phyloP scores from a whole-genome alignment of 768 basidiomycete species.

The Lyophyllum semitale region DNA sequence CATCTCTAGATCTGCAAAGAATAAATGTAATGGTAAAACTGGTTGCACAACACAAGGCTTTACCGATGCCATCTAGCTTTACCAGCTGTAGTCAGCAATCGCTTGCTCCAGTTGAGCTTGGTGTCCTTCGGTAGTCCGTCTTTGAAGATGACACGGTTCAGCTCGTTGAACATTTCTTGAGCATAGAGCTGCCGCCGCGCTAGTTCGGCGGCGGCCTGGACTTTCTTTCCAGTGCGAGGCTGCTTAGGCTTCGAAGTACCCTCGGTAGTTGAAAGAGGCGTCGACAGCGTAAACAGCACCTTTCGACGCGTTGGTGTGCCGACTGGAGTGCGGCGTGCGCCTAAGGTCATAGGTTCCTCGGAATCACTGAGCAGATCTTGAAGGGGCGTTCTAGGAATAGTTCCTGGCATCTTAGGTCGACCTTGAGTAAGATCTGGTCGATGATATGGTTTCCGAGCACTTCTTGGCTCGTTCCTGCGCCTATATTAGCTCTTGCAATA shows the following conservation, averaged over 20 bases:
- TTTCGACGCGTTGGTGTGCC: background rate
- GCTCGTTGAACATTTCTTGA: conserved; percentile 54
- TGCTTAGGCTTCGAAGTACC: conserved; percentile 3
- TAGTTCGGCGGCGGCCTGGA: conserved; percentile 42
- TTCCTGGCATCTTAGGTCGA: conserved; percentile 2
- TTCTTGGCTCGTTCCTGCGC: conserved; percentile 50
- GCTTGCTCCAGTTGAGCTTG: conserved; percentile 65
- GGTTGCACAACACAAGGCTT: conserved; percentile 4
- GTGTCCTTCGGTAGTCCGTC: conserved; percentile 54
- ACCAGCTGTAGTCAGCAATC: conserved; percentile 69
- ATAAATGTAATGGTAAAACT: conserved; percentile 3
- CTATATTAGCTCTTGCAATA: background rate
- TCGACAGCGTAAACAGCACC: background rate
- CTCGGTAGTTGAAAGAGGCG: background rate
- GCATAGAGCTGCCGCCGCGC: conserved; percentile 54
- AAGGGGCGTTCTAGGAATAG: conserved; percentile 8
- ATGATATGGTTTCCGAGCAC: conserved; percentile 47
- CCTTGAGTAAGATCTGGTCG: conserved; percentile 9
- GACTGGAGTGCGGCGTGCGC: background rate
- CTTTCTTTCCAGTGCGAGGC: conserved; percentile 39
- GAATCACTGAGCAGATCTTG: background rate
- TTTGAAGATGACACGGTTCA: conserved; percentile 61
- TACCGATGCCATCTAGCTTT: conserved; percentile 67
- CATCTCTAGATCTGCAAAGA: conserved; percentile 50
- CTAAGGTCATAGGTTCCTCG: background rate